phyloP scores from a whole-genome alignment of 345 rosid species.

The Eucalyptus tenuipes region DNA sequence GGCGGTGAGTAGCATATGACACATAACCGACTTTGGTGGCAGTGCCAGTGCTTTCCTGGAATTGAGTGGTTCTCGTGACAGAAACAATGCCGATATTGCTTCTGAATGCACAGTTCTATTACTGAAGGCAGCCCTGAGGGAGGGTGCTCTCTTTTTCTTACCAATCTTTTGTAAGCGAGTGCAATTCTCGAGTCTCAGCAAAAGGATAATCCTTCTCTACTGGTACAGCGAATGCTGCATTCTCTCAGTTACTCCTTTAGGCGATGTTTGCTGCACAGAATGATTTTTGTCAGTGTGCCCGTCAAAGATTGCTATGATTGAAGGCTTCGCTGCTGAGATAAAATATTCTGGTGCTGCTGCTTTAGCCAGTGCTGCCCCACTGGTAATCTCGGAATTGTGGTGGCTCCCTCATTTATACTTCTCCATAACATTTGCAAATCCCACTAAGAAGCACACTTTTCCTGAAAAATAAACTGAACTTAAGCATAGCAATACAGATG shows the following conservation, averaged over 20 bases:
- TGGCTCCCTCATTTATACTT: constrained; percentile 40
- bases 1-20: constrained; percentile 34
- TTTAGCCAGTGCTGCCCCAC: no score
- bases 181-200: constrained; percentile 45
- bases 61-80: constrained; percentile 31
- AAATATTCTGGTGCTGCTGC: no score
- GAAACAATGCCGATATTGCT: constrained; percentile 43
- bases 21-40: constrained; percentile 62
- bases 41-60: constrained; percentile 42
- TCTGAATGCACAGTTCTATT: constrained; percentile 64
- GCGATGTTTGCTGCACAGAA: no score
- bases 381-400: constrained; percentile 25
- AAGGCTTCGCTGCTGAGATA: no score
- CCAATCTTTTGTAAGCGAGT: constrained; percentile 58
- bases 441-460: neutral
- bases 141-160: constrained; percentile 72
- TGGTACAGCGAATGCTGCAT: constrained; percentile 25
- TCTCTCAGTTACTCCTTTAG: no score
- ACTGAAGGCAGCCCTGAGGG: constrained; percentile 78
- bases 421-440: no score
- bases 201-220: constrained; percentile 18
- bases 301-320: no score
- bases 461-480: neutral
- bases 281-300: no score
- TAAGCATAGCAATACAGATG: neutral